These are phyloP conservation scores for Plectranthus barbatus DNA, from an alignment of 257 asterid species.

Conservation along the genomic window DNA sequence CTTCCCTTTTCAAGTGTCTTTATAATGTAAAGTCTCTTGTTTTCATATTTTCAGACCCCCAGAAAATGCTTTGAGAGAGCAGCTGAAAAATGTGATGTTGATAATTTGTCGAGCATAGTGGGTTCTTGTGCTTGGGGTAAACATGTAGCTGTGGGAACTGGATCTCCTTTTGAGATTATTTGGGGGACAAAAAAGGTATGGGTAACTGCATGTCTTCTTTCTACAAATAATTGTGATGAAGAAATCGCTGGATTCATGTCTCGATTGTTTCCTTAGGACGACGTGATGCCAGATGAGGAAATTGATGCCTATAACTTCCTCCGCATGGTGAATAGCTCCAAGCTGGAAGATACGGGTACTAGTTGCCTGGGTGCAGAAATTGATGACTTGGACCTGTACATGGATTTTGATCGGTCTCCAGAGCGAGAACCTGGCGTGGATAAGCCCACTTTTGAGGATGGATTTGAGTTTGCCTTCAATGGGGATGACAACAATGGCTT, in stretches of 20 bases:
- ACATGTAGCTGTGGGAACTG: conserved; percentile 89
- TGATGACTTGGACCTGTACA: conserved; percentile 52
- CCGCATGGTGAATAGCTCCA: conserved; percentile 54
- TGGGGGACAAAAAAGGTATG: conserved; percentile 80
- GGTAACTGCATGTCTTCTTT: conserved; percentile 9
- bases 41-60: conserved; percentile 60
- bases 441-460: conserved; percentile 75
- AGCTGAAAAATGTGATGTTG: conserved; percentile 90
- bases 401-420: conserved; percentile 62
- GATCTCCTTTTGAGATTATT: conserved; percentile 83
- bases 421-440: conserved; percentile 52
- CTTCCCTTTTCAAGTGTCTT: conserved; percentile 7
- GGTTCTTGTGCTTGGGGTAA: conserved; percentile 99
- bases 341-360: conserved; percentile 41
- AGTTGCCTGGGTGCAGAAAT: conserved; percentile 76
- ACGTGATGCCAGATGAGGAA: conserved; percentile 45
- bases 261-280: conserved; percentile 42
- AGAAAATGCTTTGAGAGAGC: conserved; percentile 91
- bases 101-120: conserved; percentile 75
- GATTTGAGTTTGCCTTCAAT: conserved; percentile 29
- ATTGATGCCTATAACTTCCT: conserved; percentile 79
- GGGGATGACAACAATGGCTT: conserved; percentile 25
- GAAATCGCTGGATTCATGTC: conserved; percentile 1
- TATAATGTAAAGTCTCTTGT: background rate
- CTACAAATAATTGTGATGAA: conserved; percentile 1